Base-by-base conservation (phyloP, 441 rosid species). In the Monsonia emarginata region DNA sequence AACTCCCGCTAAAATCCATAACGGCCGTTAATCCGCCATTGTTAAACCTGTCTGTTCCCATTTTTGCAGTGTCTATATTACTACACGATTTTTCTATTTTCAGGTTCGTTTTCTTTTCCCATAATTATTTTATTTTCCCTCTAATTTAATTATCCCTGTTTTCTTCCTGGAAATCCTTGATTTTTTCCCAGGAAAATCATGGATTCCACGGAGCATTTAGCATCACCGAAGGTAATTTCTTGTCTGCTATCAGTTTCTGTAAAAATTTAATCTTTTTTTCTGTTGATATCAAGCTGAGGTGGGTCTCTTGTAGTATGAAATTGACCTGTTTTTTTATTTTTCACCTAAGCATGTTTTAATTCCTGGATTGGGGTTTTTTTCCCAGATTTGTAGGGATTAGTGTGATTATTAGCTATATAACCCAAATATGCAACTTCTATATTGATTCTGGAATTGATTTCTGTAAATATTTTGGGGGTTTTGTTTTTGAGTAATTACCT, bases 1-100 rank as follows among this genome's bases (percentile, higher is more conserved):
- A 22, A 22, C 59, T 54, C 59, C 59, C 59, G 59, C 59, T 54
- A 54, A 54, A 54, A 54, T 54, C 59, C 28, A 54, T 54, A 54
- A 54, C 59, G 59, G 30, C 59, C 59, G 59, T 11, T 54, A 27
- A 54, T 22, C 24, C 24, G 28, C 59, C 28, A 54, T 6, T 4
- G 11, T n/a, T 50, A 50, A 44, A 8, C 42, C 8, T 36, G 13
- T 50, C 57, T 19, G 42, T 1, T 36, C 25, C 57, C 57, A 50
- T 5, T 50, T 50, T 50, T 50, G 22, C 24, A 14, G 14, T 36
- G 13, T 2, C 13, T 8, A 36, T 36, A 14, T 36, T 36, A 11
- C n/a, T n/a, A n/a, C 26, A 19, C 28, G 24, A 25, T 22, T 22
- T 10, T 54, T 54, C 30, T 54, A 54, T 54, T 22, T 22, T 54